These are phyloP conservation scores for Diaporthe caulivora DNA, from an alignment of 2,329 filamentous ascomycete genomes.

Conservation along the genomic window DNA sequence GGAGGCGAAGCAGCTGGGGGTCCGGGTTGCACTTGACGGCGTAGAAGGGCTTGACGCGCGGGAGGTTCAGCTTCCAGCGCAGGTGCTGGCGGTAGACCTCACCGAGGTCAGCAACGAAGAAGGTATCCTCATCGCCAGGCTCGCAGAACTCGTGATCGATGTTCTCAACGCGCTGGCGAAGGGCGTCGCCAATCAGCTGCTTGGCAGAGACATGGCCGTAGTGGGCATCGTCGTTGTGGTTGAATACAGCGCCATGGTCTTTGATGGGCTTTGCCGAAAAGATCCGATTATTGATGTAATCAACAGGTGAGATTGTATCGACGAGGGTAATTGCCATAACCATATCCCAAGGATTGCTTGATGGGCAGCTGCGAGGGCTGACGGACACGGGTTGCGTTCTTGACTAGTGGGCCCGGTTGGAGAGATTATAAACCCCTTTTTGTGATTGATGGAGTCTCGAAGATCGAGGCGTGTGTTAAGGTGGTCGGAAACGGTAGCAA, in stretches of 20 bases:
- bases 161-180: slow-evolving; percentile 85
- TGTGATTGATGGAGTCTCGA: slow-evolving; percentile 35
- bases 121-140: slow-evolving; percentile 94
- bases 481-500: slow-evolving; percentile 95
- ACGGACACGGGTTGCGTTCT: slow-evolving; percentile 36
- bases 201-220: slow-evolving; percentile 70
- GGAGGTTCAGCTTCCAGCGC: slow-evolving; percentile 95
- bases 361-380: slow-evolving; percentile 44
- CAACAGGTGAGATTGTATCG: slow-evolving; percentile 65
- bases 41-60: slow-evolving; percentile 95
- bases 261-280: slow-evolving; percentile 56
- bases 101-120: slow-evolving; percentile 97
- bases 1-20: slow-evolving; percentile 86
- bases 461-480: slow-evolving; percentile 74
- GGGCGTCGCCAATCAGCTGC: slow-evolving; percentile 85
- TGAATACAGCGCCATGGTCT: slow-evolving; percentile 47
- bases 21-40: slow-evolving; percentile 99
- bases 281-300: slow-evolving; percentile 63
- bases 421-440: neutral
- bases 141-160: slow-evolving; percentile 91
- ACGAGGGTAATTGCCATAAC: slow-evolving; percentile 74
- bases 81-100: slow-evolving; percentile 99
- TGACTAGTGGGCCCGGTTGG: neutral
- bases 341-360: slow-evolving; percentile 64
- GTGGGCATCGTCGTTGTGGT: slow-evolving; percentile 52